Evolutionary conservation across 306 rosid species (phyloP).

Genomic region (Cajanus cajan): DNA sequence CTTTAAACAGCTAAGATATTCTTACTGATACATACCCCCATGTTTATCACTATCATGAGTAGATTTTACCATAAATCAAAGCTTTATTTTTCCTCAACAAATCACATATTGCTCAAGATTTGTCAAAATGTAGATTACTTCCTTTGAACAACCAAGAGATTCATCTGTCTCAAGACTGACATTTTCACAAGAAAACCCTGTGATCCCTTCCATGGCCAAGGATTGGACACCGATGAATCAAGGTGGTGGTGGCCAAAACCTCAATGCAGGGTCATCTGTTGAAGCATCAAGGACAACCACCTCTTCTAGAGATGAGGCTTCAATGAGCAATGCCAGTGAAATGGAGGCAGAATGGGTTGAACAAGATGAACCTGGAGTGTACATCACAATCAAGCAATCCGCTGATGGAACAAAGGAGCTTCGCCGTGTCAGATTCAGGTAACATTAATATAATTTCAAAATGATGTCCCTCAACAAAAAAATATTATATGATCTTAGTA

Average conservation of each 20-base stretch:
- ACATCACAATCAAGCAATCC: slow-evolving; percentile 69
- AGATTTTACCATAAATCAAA: neutral
- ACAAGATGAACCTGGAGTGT: slow-evolving; percentile 89
- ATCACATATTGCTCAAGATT: neutral
- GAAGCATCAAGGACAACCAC: slow-evolving; percentile 84
- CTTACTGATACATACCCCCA: neutral
- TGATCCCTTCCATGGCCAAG: neutral
- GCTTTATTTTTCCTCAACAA: neutral
- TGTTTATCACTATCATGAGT: neutral
- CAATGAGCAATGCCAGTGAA: slow-evolving; percentile 75
- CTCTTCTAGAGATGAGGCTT: slow-evolving; percentile 73
- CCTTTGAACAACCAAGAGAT: slow-evolving; percentile 57
- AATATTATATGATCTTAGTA: neutral
- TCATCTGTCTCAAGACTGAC: slow-evolving; percentile 43
- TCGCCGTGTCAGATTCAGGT: slow-evolving; percentile 94
- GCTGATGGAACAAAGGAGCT: slow-evolving; percentile 84
- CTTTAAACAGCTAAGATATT: slow-evolving; percentile 49
- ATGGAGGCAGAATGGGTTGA: slow-evolving; percentile 82
- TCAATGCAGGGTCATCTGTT: slow-evolving; percentile 43
- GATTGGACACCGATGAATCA: slow-evolving; percentile 66
- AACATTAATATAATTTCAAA: neutral
- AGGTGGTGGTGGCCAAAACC: neutral
- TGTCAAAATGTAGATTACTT: neutral
- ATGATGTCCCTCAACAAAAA: neutral
- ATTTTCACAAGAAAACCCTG: slow-evolving; percentile 28